Evolutionary conservation across 2,329 filamentous ascomycete genomes (phyloP).

Genomic region (Diplodia scrobiculata): DNA sequence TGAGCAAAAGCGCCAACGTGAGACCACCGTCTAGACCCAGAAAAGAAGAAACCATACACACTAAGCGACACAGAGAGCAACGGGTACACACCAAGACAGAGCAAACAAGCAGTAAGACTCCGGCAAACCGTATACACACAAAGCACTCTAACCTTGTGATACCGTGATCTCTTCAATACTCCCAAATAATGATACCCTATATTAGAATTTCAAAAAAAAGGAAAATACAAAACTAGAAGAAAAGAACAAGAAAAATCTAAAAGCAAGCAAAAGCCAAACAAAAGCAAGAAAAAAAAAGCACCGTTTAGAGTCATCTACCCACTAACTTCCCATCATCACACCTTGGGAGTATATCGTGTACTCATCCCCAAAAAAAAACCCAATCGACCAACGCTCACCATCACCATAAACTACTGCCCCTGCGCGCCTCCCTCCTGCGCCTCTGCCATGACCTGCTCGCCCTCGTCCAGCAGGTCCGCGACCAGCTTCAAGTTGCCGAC

Average conservation of each 20-base stretch:
- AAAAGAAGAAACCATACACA: background rate
- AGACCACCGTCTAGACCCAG: background rate
- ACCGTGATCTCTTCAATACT: background rate
- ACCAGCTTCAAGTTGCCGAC: slow-evolving; percentile 82
- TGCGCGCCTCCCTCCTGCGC: slow-evolving; percentile 29
- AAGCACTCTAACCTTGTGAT: background rate
- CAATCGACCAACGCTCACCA: background rate
- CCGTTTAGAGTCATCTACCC: background rate
- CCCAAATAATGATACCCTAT: background rate
- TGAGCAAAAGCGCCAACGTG: background rate
- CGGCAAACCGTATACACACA: background rate
- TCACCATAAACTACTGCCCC: background rate
- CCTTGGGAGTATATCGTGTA: too few species aligned
- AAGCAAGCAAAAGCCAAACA: background rate
- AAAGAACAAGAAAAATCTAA: background rate
- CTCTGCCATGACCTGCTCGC: slow-evolving; percentile 84
- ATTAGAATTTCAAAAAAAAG: background rate
- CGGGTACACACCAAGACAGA: background rate
- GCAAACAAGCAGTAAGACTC: background rate
- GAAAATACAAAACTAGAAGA: background rate
- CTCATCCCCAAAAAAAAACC: too few species aligned
- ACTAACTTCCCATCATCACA: background rate
- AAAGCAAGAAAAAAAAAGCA: background rate
- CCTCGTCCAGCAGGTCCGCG: slow-evolving; percentile 86
- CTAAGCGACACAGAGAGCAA: background rate